A percentile compares a stretch with the other conserved stretches of the same genome.
These are phyloP conservation scores for Aspergillus sp. DNA, from an alignment of 2,329 filamentous ascomycete genomes.

Conservation along the genomic window DNA sequence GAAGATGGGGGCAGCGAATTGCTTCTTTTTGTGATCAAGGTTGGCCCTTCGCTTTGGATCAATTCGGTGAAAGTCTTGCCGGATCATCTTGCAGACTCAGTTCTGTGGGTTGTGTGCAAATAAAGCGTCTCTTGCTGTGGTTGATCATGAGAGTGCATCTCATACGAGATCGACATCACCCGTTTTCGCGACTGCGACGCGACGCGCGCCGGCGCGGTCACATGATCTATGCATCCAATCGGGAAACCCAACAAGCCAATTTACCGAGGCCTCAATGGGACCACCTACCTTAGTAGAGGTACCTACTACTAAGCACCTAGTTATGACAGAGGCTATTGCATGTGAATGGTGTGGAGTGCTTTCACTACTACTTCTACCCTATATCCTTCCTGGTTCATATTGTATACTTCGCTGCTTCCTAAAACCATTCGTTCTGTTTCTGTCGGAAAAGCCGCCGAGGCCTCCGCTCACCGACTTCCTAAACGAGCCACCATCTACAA, in stretches of 20 bases:
- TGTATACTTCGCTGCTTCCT: no score
- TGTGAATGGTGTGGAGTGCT: background rate
- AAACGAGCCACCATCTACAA: slow-evolving; percentile 24
- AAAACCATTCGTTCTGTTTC: no score
- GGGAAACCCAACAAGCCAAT: background rate
- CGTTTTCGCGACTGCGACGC: slow-evolving; percentile 20
- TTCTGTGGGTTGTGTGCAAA: background rate
- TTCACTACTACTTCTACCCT: background rate
- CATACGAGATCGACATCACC: background rate
- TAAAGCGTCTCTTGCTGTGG: background rate
- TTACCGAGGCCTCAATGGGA: slow-evolving; percentile 4
- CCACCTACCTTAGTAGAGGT: no score
- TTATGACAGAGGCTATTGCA: background rate
- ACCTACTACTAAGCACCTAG: background rate
- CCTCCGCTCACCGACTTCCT: slow-evolving; percentile 32
- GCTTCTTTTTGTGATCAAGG: slow-evolving; percentile 77
- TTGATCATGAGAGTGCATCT: background rate
- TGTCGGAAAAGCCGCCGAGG: slow-evolving; percentile 14
- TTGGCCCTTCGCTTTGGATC: slow-evolving; percentile 71
- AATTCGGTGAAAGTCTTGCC: slow-evolving; percentile 42
- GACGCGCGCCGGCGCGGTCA: slow-evolving; percentile 16
- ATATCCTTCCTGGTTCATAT: background rate
- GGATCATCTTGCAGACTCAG: slow-evolving; percentile 36
- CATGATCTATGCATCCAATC: slow-evolving; percentile 4
- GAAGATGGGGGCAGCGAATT: slow-evolving; percentile 76